Percentiles rank a stretch among this genome's conserved stretches.
Evolutionary conservation across 306 rosid species (phyloP).

Genomic region (Clitoria ternatea): DNA sequence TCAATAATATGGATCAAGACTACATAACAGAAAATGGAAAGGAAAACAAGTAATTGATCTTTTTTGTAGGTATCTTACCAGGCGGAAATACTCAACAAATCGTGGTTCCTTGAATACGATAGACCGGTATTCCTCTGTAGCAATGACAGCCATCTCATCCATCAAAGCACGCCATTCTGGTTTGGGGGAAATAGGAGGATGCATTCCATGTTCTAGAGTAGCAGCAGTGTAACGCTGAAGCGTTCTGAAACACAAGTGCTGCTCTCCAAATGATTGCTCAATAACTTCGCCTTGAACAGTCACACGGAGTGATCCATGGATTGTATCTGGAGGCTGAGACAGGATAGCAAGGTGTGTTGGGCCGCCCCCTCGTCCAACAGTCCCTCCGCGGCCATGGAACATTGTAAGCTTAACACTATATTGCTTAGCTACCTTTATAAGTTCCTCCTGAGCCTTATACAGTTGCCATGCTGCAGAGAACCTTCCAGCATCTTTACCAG

Average conservation of each 20-base stretch:
- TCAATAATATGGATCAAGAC: background rate
- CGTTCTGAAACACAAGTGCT: conserved; percentile 78
- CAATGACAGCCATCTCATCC: conserved; percentile 88
- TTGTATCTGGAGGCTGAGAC: conserved; percentile 92
- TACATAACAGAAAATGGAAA: background rate
- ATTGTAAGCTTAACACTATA: conserved; percentile 80
- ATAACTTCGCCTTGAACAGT: conserved; percentile 95
- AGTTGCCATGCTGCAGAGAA: conserved; percentile 94
- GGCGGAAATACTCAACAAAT: conserved; percentile 88
- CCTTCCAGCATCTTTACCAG: conserved; percentile 96
- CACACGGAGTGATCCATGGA: conserved; percentile 91
- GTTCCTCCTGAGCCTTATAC: conserved; percentile 91
- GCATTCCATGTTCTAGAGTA: conserved; percentile 89
- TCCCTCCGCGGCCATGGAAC: conserved; percentile 99
- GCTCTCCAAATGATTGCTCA: conserved; percentile 87
- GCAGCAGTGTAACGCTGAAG: conserved; percentile 93
- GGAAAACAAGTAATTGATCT: background rate
- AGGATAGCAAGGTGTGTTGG: conserved; percentile 93
- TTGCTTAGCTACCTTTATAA: conserved; percentile 75
- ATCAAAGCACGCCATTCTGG: conserved; percentile 84
- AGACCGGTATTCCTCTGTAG: conserved; percentile 84
- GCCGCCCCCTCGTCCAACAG: conserved; percentile 95
- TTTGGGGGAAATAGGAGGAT: conserved; percentile 64
- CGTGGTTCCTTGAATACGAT: conserved; percentile 84
- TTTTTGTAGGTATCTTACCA: conserved; percentile 43